These are phyloP conservation scores for Aspergillus latus DNA, from an alignment of 2,329 filamentous ascomycete genomes.

Conservation along the genomic window DNA sequence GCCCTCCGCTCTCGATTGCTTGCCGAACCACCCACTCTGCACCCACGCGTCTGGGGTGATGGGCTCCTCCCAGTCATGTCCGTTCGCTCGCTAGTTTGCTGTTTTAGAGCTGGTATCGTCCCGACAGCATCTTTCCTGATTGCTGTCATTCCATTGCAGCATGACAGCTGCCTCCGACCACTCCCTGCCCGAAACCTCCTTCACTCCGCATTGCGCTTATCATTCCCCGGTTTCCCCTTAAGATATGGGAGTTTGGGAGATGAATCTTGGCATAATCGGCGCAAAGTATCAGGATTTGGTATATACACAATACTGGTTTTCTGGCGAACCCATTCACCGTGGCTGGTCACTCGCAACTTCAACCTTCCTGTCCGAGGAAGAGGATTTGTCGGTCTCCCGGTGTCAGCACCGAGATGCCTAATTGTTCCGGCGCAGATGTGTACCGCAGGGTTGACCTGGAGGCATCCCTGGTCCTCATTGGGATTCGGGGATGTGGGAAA, in stretches of 20 bases:
- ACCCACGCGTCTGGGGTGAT: conserved; percentile 4
- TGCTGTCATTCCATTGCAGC: neutral
- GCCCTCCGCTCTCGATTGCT: neutral
- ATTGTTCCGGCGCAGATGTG: conserved; percentile 9
- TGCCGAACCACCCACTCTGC: neutral
- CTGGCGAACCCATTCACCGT: neutral
- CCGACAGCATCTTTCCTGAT: too few species aligned
- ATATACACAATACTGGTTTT: neutral
- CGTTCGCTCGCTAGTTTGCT: neutral
- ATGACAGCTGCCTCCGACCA: conserved; percentile 1
- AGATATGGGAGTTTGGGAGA: neutral
- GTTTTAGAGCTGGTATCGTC: neutral
- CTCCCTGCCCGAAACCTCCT: neutral
- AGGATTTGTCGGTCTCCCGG: neutral
- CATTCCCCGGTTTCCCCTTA: neutral
- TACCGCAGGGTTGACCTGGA: conserved; percentile 36
- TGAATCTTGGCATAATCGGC: neutral
- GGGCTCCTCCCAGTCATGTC: neutral
- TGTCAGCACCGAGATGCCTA: conserved; percentile 12
- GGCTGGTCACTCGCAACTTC: neutral
- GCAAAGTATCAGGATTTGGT: neutral
- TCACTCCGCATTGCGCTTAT: neutral
- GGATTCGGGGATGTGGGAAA: conserved; percentile 47
- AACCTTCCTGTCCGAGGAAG: conserved; percentile 5
- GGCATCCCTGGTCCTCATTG: conserved; percentile 44